Evolutionary conservation across 345 rosid species (phyloP).

Genomic region (Bruguiera gymnorhiza): DNA sequence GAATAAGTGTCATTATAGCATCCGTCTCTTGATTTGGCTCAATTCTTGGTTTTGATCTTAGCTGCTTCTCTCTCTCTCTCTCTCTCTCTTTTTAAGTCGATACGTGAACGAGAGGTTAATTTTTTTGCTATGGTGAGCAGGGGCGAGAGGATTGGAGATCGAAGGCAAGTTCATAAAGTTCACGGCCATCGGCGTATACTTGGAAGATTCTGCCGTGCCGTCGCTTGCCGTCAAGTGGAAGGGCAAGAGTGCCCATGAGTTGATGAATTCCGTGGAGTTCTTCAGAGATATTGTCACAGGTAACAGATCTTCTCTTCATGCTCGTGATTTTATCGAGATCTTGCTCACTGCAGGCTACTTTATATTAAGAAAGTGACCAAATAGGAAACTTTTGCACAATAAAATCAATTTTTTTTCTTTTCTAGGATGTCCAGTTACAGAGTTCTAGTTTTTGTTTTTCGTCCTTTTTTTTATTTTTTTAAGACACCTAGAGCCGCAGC

Average conservation of each 20-base stretch:
- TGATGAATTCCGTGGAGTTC: conserved; percentile 62
- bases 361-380: too few relatives aligned
- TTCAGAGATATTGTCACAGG: conserved; percentile 81
- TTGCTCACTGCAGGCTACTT: too few relatives aligned
- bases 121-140: conserved; percentile 33
- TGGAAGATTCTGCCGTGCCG: conserved; percentile 52
- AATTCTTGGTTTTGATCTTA: background rate
- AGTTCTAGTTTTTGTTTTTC: too few relatives aligned
- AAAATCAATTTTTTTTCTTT: too few relatives aligned
- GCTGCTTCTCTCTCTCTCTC: too few relatives aligned
- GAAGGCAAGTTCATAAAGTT: conserved; percentile 69
- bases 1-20: background rate
- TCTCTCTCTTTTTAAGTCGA: too few relatives aligned
- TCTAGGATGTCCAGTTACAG: too few relatives aligned
- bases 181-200: conserved; percentile 79
- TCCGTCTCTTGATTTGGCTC: background rate
- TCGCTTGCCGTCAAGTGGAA: conserved; percentile 66
- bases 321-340: background rate
- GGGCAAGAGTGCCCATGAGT: conserved; percentile 49
- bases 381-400: too few relatives aligned
- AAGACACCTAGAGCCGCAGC: too few relatives aligned
- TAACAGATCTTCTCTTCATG: conserved; percentile 6
- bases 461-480: too few relatives aligned
- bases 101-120: too few relatives aligned
- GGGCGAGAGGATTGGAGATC: conserved; percentile 71